Base-by-base conservation (phyloP, 129 eudicot species). In the Artemisia argyi region DNA sequence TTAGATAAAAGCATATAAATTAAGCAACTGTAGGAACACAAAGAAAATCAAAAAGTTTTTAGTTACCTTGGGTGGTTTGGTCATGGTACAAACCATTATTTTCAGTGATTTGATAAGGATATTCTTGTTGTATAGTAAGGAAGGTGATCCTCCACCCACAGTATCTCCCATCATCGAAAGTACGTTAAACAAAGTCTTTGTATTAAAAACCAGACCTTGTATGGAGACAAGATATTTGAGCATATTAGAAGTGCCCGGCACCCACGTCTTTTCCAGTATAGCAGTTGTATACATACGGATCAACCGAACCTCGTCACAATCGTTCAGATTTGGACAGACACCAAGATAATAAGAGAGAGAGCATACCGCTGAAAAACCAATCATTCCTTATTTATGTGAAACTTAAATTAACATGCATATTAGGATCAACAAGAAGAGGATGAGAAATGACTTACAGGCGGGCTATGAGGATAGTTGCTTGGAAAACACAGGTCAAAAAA, bases 221-320 rank as follows among this genome's bases (percentile, higher is more conserved):
- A 57, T 57, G 62, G 35, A 57, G 35, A 57, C 5, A 26, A 57
- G 62, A 3, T 18, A 28, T 19, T 57, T 13, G 24, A 57, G 62
- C 62, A 57, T 57, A 20, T 57, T 57, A 17, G 35, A 57, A 20
- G 62, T 57, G 62, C 62, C 62, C 20, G 62, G 62, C 26, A 17
- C 28, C 62, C 62, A 57, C 62, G 22, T 19, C 3, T 16, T 17
- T 57, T 57, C 35, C n/a, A 4, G 62, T 6, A 7, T 10, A 20
- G 22, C 62, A 57, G 13, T 8, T 57, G 13, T 28, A 57, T 10
- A 17, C 4, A 8, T 17, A 9, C 10, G 24, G 32, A 57, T 5
- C 32, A 57, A 5, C 4, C 32, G 5, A 57, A 57, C 62, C 11
- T 57, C 62, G 11, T 13, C 35, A 57, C 22, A 20, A 24, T 57